A percentile compares a stretch with the other conserved stretches of the same genome.
Conservation (phyloP, 2,329 filamentous ascomycete genomes). For the Neonectria magnoliae region DNA sequence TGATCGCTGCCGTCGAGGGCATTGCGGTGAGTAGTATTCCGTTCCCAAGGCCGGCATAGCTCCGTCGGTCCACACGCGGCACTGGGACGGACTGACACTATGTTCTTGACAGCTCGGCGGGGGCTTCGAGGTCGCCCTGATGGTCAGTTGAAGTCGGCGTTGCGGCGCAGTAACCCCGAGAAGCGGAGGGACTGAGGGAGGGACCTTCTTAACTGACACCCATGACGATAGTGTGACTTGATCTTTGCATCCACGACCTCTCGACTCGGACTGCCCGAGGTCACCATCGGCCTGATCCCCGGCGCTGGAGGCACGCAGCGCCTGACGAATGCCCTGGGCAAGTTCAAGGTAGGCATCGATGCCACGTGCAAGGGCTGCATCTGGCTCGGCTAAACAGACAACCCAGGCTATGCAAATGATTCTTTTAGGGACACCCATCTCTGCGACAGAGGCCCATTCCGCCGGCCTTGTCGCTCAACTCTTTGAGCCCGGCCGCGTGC, state of each 20-base stretch:
- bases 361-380: not conserved
- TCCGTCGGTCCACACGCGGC: not conserved
- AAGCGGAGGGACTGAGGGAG: not conserved
- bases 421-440: constrained; percentile 42
- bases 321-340: constrained; percentile 52
- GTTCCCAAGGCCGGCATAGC: not conserved
- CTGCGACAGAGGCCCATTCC: constrained; percentile 39
- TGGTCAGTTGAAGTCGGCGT: constrained; percentile 46
- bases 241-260: constrained; percentile 49
- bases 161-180: not conserved
- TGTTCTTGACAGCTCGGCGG: constrained; percentile 54
- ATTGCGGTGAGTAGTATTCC: constrained; percentile 54
- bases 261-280: constrained; percentile 52
- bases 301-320: constrained; percentile 54
- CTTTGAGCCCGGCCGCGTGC: constrained; percentile 41
- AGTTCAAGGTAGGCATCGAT: constrained; percentile 47
- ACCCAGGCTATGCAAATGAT: constrained; percentile 48
- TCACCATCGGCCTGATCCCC: constrained; percentile 51
- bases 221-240: constrained; percentile 48
- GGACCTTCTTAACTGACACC: not conserved
- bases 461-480: constrained; percentile 42
- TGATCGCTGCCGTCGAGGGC: constrained; percentile 61
- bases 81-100: constrained; percentile 12
- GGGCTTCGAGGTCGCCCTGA: constrained; percentile 60
- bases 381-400: not conserved